Base-by-base conservation (phyloP, 2,329 filamentous ascomycete species). In the Shiraia sp. region DNA sequence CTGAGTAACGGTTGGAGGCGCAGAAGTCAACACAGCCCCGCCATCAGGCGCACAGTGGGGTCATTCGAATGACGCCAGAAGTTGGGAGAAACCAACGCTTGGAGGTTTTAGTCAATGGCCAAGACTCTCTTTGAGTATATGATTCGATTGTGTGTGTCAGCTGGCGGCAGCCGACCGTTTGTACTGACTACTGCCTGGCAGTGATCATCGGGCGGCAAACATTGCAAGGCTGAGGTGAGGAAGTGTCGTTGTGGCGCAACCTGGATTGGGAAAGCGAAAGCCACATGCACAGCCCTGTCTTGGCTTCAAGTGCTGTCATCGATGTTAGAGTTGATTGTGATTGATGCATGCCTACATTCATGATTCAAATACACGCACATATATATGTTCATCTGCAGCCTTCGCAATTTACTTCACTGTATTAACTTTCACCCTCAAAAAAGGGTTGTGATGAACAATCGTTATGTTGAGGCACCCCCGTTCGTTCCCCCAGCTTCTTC, bases 1-100 rank as follows among this genome's bases (percentile, higher is more conserved):
- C 29, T 31, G 29, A 7, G 29, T 10, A 15, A 15, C 10, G 8
- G 17, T 17, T 22, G 35, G 39, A 42, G 39, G 39, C 39, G 39
- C 39, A 42, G 39, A 28, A 16, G 24, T 19, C 10, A 19, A 32
- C 39, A 36, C 39, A 42, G 39, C 39, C 39, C 39, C 39, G 31
- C 39, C 5, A 32, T 17, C 26, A 14, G n/a, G 14, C 16, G 22
- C 15, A 26, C 12, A 26, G 38, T 40, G 39, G 39, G 32, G 27
- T 24, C 22, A 22, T 22, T 6, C 24, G 34, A 25, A 36, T 35
- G 27, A 42, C 39, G 32, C 17, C 32, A 42, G 23, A 22, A 22
- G 19, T 22, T 22, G 19, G 19, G 19, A 22, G 31, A 19, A 35
- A 32, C 39, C 39, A 42, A 35, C 36, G 25, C 39, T 41, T 41